A percentile compares a stretch with the other conserved stretches of the same genome.
phyloP scores from a whole-genome alignment of 1,284 basidiomycete genomes.

The Ustilago trichophora region DNA sequence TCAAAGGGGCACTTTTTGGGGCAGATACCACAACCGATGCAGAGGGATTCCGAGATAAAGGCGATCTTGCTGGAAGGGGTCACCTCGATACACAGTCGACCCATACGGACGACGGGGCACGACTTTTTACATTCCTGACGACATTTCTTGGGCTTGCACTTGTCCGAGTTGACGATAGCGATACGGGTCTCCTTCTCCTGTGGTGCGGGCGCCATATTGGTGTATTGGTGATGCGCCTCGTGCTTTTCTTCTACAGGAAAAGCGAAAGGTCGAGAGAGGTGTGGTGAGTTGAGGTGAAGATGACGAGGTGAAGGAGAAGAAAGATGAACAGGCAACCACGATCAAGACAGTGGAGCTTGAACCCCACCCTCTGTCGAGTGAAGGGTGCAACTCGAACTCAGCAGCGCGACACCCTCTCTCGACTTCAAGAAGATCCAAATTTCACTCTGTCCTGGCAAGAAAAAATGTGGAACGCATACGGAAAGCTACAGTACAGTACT shows the following conservation, averaged over 20 bases:
- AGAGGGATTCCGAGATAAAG: slow-evolving; percentile 64
- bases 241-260: slow-evolving; percentile 5
- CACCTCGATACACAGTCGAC: slow-evolving; percentile 63
- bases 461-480: slow-evolving; percentile 7
- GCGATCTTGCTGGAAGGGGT: slow-evolving; percentile 63
- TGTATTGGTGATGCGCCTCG: slow-evolving; percentile 10
- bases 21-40: slow-evolving; percentile 67
- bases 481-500: too few species aligned
- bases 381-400: slow-evolving; percentile 4
- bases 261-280: slow-evolving; percentile 1
- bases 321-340: background rate
- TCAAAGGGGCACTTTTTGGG: slow-evolving; percentile 66
- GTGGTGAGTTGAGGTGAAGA: slow-evolving; percentile 1
- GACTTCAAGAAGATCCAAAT: too few species aligned
- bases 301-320: slow-evolving; percentile 11
- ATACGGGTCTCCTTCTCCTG: slow-evolving; percentile 64
- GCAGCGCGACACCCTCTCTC: background rate
- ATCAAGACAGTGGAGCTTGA: slow-evolving; percentile 2
- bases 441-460: too few species aligned
- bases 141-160: slow-evolving; percentile 66
- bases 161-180: slow-evolving; percentile 65
- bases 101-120: slow-evolving; percentile 66
- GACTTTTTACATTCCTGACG: slow-evolving; percentile 66
- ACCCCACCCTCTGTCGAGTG: slow-evolving; percentile 3
- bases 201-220: slow-evolving; percentile 48